phyloP scores from a whole-genome alignment of 179 eudicot species.

The Pouteria campechiana region DNA sequence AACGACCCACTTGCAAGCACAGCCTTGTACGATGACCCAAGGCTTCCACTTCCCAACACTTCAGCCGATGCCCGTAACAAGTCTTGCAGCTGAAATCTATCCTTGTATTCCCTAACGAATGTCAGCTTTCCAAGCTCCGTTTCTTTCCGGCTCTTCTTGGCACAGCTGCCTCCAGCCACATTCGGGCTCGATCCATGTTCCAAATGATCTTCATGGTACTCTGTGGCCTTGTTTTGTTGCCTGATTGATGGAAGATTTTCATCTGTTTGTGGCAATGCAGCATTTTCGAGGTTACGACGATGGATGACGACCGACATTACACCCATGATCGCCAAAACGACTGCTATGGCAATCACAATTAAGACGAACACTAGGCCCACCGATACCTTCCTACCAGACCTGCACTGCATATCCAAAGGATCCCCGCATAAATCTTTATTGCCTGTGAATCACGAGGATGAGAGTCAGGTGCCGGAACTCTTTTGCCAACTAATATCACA shows the following conservation, averaged over 20 bases:
- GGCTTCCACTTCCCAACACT: constrained; percentile 80
- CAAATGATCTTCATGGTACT: not conserved
- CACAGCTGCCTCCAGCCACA: constrained; percentile 26
- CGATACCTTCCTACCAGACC: constrained; percentile 4
- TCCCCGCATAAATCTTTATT: constrained; percentile 50
- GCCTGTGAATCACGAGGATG: constrained; percentile 19
- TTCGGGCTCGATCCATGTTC: constrained; percentile 6
- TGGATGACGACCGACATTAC: too few relatives aligned
- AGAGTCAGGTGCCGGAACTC: not conserved
- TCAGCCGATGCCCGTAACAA: constrained; percentile 73
- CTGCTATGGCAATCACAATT: too few relatives aligned
- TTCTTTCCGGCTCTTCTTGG: constrained; percentile 25
- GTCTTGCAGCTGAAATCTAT: constrained; percentile 69
- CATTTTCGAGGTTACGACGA: too few relatives aligned
- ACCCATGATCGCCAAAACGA: too few relatives aligned
- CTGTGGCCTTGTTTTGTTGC: too few relatives aligned
- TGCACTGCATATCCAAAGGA: constrained; percentile 33
- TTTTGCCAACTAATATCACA: not conserved
- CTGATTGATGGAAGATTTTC: too few relatives aligned
- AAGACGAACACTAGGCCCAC: too few relatives aligned
- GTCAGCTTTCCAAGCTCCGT: constrained; percentile 44
- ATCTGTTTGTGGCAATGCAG: too few relatives aligned
- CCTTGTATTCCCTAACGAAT: constrained; percentile 49
- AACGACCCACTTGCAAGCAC: constrained; percentile 29
- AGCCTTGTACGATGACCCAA: constrained; percentile 90